phyloP scores from a whole-genome alignment of 2,329 filamentous ascomycete species.

The Aspergillus sp. region DNA sequence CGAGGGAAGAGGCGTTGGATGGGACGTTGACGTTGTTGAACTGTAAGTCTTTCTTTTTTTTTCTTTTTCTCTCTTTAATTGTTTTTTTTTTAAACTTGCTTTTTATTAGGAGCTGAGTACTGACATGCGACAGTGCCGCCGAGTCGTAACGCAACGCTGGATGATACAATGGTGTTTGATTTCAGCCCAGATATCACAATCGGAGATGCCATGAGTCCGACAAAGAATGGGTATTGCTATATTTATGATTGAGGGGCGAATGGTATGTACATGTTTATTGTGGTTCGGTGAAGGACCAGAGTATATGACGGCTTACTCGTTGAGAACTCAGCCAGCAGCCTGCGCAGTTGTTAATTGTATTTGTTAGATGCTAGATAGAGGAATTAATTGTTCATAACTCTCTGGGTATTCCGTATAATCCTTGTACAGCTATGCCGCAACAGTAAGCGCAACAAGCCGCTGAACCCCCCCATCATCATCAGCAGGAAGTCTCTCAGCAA shows the following conservation, averaged over 20 bases:
- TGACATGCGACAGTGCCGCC: background rate
- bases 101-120: background rate
- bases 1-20: background rate
- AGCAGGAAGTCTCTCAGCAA: background rate
- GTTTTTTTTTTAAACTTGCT: too few relatives aligned
- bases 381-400: background rate
- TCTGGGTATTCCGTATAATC: too few relatives aligned
- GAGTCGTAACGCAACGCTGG: background rate
- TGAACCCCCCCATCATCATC: background rate
- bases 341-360: too few relatives aligned
- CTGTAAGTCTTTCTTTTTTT: background rate
- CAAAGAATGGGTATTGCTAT: background rate
- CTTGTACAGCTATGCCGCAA: background rate
- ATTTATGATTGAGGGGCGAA: background rate
- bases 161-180: background rate
- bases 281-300: background rate
- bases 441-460: background rate
- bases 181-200: background rate
- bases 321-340: too few relatives aligned
- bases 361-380: too few relatives aligned
- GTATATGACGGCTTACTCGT: background rate
- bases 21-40: background rate
- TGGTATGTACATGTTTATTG: too few relatives aligned
- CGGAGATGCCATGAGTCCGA: background rate
- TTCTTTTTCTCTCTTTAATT: background rate